Evolutionary conservation across 805 yeast species (phyloP).

Genomic region (Metschnikowia gelsemii): DNA sequence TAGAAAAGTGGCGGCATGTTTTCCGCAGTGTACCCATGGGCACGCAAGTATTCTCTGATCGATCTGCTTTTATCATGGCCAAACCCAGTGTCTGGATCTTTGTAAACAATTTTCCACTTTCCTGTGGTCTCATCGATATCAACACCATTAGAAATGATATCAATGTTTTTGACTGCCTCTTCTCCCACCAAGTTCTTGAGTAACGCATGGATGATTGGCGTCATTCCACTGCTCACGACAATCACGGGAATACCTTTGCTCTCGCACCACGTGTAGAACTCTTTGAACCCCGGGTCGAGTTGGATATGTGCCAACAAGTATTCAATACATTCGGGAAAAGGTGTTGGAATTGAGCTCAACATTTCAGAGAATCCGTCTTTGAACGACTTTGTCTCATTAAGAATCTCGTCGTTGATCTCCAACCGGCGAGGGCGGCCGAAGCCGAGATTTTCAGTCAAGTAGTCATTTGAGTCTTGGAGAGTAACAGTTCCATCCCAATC

Average conservation of each 20-base stretch:
- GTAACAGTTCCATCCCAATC: constrained; percentile 99
- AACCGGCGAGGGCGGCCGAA: constrained; percentile 71
- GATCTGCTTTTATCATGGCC: constrained; percentile 95
- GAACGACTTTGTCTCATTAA: constrained; percentile 65
- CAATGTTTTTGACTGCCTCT: constrained; percentile 67
- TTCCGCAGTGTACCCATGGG: constrained; percentile 30
- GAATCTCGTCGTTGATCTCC: constrained; percentile 67
- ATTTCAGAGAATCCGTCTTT: constrained; percentile 82
- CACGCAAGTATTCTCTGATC: constrained; percentile 51
- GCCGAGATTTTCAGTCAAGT: constrained; percentile 83
- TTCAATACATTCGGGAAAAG: constrained; percentile 81
- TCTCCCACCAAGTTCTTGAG: constrained; percentile 72
- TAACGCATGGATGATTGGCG: constrained; percentile 81
- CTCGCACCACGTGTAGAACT: constrained; percentile 76
- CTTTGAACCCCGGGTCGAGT: constrained; percentile 88
- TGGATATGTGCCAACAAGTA: constrained; percentile 59
- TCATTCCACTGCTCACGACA: constrained; percentile 92
- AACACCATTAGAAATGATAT: constrained; percentile 81
- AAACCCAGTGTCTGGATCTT: constrained; percentile 75
- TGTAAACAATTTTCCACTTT: constrained; percentile 81
- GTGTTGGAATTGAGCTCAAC: constrained; percentile 75
- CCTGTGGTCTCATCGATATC: constrained; percentile 49
- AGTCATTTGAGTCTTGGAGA: constrained; percentile 91
- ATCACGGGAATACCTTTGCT: constrained; percentile 74
- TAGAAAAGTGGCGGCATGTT: constrained; percentile 68